phyloP scores from a whole-genome alignment of 805 yeast genomes.

The Ogataea methylovora region DNA sequence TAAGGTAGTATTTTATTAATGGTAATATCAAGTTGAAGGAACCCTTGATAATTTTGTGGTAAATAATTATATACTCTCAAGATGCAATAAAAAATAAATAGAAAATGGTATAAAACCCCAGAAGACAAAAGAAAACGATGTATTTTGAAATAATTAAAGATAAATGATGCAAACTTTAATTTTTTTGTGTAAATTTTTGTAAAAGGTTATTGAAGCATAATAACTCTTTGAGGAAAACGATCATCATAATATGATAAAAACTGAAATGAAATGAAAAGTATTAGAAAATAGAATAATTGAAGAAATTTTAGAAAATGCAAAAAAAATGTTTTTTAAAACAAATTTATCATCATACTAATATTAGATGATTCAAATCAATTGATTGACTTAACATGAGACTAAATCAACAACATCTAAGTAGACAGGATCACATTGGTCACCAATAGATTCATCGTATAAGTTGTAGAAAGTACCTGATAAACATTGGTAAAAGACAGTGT shows the following conservation, averaged over 20 bases:
- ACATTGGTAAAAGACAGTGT: slow-evolving; percentile 45
- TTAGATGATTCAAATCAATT: background rate
- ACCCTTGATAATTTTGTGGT: too few species aligned
- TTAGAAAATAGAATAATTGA: slow-evolving; percentile 3
- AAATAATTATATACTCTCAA: too few species aligned
- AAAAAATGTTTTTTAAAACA: background rate
- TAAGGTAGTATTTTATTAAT: too few species aligned
- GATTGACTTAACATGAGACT: slow-evolving; percentile 29
- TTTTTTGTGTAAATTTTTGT: too few species aligned
- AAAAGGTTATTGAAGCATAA: too few species aligned
- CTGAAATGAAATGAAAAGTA: slow-evolving; percentile 1
- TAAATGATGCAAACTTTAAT: too few species aligned
- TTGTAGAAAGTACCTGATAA: slow-evolving; percentile 51
- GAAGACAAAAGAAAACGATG: too few species aligned
- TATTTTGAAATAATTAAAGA: too few species aligned
- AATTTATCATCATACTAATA: background rate
- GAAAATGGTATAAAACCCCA: too few species aligned
- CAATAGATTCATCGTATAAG: slow-evolving; percentile 43
- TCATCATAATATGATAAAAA: background rate
- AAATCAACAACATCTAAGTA: slow-evolving; percentile 37
- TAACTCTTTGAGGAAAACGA: too few species aligned
- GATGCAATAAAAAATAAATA: too few species aligned
- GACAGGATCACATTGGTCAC: slow-evolving; percentile 38
- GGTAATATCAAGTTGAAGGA: too few species aligned
- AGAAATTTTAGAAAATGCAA: slow-evolving; percentile 2